Conservation (phyloP, 371 early-diverging fungal genomes). For the Lichtheimia corymbifera region DNA sequence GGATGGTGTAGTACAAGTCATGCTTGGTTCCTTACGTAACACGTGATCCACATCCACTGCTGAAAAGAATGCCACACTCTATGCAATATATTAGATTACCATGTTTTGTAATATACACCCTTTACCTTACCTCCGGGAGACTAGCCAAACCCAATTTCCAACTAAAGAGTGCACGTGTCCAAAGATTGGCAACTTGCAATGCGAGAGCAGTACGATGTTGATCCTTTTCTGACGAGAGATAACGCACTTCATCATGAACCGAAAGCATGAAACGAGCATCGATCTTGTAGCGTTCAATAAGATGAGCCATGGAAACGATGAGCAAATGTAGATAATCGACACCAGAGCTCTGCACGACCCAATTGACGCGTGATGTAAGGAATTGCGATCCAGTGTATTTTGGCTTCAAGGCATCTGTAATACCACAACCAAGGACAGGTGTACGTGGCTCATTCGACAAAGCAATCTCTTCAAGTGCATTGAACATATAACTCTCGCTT, state of each 20-base stretch:
- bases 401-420: slow-evolving; percentile 84
- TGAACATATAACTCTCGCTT: slow-evolving; percentile 95
- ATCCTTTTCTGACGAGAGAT: slow-evolving; percentile 80
- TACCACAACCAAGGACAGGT: slow-evolving; percentile 85
- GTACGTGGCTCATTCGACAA: slow-evolving; percentile 76
- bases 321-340: slow-evolving; percentile 97
- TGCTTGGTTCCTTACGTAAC: slow-evolving; percentile 88
- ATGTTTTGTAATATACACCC: not conserved
- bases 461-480: slow-evolving; percentile 87
- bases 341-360: slow-evolving; percentile 98
- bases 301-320: slow-evolving; percentile 87
- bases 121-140: slow-evolving; percentile 75
- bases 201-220: slow-evolving; percentile 80
- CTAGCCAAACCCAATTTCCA: slow-evolving; percentile 84
- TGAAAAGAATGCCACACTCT: slow-evolving; percentile 95
- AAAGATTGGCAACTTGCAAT: slow-evolving; percentile 90
- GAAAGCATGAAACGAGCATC: slow-evolving; percentile 87
- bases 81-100: not conserved
- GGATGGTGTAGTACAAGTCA: slow-evolving; percentile 80
- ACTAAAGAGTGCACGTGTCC: slow-evolving; percentile 92
- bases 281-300: slow-evolving; percentile 77
- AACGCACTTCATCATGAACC: slow-evolving; percentile 97
- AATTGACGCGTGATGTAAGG: slow-evolving; percentile 91
- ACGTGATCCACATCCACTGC: slow-evolving; percentile 93
- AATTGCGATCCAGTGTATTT: slow-evolving; percentile 66